Evolutionary conservation across 306 rosid genomes (phyloP), one percentile per base, ranked within the genome.

Genomic region (Quercus wislizeni): DNA sequence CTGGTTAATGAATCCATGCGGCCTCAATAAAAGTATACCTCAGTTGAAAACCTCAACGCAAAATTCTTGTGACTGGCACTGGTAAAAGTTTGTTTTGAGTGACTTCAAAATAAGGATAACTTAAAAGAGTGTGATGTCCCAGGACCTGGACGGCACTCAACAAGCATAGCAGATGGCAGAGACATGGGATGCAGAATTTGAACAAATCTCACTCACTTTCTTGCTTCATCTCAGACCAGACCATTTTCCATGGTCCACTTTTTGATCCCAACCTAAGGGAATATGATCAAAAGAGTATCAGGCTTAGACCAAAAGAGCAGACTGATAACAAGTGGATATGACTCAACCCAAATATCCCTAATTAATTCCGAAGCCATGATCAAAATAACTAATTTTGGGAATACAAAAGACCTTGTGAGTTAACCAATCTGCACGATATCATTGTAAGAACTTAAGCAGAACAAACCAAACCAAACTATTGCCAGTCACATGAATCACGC

Each of bases 211-310:
- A 78, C 71, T 91, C 85, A 79, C 71, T 84, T 88, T 79, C 85
- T 83, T 55, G 85, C 81, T 85, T 80, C 82, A 49, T 56, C 41
- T 85, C 77, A 51, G 82, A 76, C 94, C 94, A 95, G 71, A 95
- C 73, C 86, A 78, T 25, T 71, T 82, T 79, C 99, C 97, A 95
- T 21, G 97, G 98, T 82, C 97, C 97, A 30, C 86, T 86, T 89
- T 86, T 92, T 67, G 89, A 83, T 80, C 94, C 86, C 83, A 95
- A 84, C 90, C 99, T 92, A 84, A 15, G 68, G 35, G 38, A 49
- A 31, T 55, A 55, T 55, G 72, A 56, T 80, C 35, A 58, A 13
- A 31, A 25, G 38, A 65, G 9, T 13, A 54, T 46, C 63, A 75
- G 63, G 23, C 43, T 74, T 23, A 38, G 3, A 28, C 41, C 9